Evolutionary conservation across 371 early-diverging fungal species (phyloP).

Genomic region (Rhizomucor pusillus): DNA sequence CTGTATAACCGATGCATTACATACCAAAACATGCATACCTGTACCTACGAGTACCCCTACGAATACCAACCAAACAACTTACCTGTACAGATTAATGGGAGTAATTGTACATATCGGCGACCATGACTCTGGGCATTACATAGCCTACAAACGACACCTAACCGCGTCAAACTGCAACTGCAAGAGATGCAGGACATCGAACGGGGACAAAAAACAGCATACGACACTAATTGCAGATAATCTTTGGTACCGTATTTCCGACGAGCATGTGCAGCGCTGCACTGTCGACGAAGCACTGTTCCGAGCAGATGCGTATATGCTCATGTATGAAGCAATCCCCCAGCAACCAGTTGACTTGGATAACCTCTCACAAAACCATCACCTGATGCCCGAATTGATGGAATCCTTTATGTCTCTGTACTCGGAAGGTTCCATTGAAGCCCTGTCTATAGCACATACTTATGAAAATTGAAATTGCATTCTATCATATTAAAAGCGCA

Average conservation of each 20-base stretch:
- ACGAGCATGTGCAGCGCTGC: constrained; percentile 77
- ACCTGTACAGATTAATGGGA: constrained; percentile 71
- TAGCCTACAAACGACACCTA: constrained; percentile 76
- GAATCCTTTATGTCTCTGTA: constrained; percentile 7
- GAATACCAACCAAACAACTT: neutral
- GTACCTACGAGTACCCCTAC: constrained; percentile 36
- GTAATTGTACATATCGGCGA: constrained; percentile 83
- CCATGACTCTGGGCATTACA: constrained; percentile 92
- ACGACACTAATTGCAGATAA: constrained; percentile 16
- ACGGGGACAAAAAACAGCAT: neutral
- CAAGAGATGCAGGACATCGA: constrained; percentile 7
- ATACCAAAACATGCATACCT: constrained; percentile 50
- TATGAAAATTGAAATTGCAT: no score
- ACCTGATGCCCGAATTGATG: constrained; percentile 1
- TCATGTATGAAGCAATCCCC: constrained; percentile 70
- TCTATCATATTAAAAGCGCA: no score
- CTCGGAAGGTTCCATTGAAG: constrained; percentile 20
- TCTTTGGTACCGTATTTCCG: constrained; percentile 77
- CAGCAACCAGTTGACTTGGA: neutral
- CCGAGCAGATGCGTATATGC: constrained; percentile 82
- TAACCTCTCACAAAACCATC: neutral
- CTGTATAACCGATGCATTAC: constrained; percentile 50
- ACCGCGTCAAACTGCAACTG: constrained; percentile 33
- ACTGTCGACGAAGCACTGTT: constrained; percentile 58
- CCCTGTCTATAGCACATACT: constrained; percentile 30